Evolutionary conservation across 805 yeast genomes (phyloP).

Genomic region (Cyberlindnera amylophila): DNA sequence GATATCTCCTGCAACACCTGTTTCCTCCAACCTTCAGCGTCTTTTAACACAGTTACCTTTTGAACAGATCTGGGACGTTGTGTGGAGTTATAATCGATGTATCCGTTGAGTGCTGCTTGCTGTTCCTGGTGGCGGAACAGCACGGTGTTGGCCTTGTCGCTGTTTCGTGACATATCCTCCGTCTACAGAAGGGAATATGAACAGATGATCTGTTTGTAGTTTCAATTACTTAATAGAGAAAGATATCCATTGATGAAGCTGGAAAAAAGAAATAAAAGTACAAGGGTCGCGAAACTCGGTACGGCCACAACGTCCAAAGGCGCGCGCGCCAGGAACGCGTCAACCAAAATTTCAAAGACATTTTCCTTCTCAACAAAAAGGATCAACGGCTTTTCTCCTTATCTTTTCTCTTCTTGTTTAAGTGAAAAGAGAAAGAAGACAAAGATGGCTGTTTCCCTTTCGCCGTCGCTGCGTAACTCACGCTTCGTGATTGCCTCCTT

Average conservation of each 20-base stretch:
- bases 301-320: too few species aligned
- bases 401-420: neutral
- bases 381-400: neutral
- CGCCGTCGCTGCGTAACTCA: slow-evolving; percentile 38
- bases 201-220: too few species aligned
- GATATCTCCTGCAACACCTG: slow-evolving; percentile 63
- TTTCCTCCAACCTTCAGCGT: slow-evolving; percentile 68
- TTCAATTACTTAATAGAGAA: too few species aligned
- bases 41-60: slow-evolving; percentile 49
- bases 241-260: too few species aligned
- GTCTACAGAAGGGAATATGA: neutral
- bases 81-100: slow-evolving; percentile 49
- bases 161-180: slow-evolving; percentile 63
- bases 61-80: slow-evolving; percentile 60
- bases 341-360: too few species aligned
- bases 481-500: slow-evolving; percentile 50
- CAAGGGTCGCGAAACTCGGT: neutral
- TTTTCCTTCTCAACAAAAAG: too few species aligned
- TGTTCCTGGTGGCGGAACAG: slow-evolving; percentile 62
- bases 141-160: slow-evolving; percentile 71
- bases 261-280: too few species aligned
- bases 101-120: slow-evolving; percentile 56
- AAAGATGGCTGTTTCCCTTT: slow-evolving; percentile 5
- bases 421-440: too few species aligned
- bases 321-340: too few species aligned